Conservation (phyloP, 169 alveolate species). For the Cryptosporidium baileyi region DNA sequence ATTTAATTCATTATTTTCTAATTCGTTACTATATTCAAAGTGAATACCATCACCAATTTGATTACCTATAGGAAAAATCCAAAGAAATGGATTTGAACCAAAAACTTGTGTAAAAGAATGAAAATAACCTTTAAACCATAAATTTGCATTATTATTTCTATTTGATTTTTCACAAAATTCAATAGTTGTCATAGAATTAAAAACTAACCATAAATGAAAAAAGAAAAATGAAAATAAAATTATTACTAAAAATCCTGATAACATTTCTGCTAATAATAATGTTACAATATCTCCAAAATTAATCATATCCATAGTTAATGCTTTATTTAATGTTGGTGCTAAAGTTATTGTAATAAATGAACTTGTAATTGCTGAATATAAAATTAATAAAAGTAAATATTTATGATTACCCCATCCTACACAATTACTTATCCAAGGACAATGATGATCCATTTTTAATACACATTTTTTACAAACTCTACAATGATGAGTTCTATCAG, state of each 20-base stretch:
- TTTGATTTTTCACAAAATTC: slow-evolving; percentile 86
- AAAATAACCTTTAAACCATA: slow-evolving; percentile 75
- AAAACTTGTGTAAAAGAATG: slow-evolving; percentile 72
- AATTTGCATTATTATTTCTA: slow-evolving; percentile 66
- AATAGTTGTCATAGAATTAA: slow-evolving; percentile 82
- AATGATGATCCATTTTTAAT: slow-evolving; percentile 90
- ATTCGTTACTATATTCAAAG: slow-evolving; percentile 18
- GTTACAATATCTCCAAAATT: slow-evolving; percentile 77
- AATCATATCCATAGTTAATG: not conserved
- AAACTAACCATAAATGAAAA: slow-evolving; percentile 81
- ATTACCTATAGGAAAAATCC: slow-evolving; percentile 76
- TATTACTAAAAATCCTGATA: slow-evolving; percentile 76
- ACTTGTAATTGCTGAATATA: slow-evolving; percentile 79
- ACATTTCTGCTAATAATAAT: slow-evolving; percentile 81
- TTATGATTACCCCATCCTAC: slow-evolving; percentile 89
- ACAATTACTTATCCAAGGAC: slow-evolving; percentile 90
- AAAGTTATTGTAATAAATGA: slow-evolving; percentile 76
- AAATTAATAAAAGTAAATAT: slow-evolving; percentile 81
- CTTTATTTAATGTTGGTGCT: slow-evolving; percentile 72
- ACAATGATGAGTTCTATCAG: slow-evolving; percentile 82
- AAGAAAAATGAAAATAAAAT: slow-evolving; percentile 78
- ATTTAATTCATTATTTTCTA: not conserved
- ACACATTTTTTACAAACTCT: slow-evolving; percentile 85
- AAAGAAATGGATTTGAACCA: slow-evolving; percentile 75
- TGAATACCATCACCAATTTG: slow-evolving; percentile 75